A percentile compares a stretch with the other conserved stretches of the same genome.
These are phyloP conservation scores for Chiua virens DNA, from an alignment of 768 basidiomycete species.

Conservation along the genomic window DNA sequence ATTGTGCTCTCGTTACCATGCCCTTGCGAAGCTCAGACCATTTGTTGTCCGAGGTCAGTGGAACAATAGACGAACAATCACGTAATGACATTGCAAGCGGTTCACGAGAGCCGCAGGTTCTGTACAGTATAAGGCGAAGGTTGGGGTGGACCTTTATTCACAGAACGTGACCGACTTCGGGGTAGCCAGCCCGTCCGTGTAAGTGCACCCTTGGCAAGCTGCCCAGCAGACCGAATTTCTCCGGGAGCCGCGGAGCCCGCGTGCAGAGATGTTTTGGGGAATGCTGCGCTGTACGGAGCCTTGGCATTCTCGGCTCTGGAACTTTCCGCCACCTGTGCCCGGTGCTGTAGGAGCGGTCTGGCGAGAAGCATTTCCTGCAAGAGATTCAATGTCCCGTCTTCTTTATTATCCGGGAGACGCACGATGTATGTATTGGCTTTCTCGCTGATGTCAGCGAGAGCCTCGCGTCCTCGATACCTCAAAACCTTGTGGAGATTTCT, in stretches of 20 bases:
- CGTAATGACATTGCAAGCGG: constrained; percentile 1
- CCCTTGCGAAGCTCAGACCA: not conserved
- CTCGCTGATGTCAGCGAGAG: constrained; percentile 46
- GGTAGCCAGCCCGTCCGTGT: constrained; percentile 32
- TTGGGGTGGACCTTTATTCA: constrained; percentile 4
- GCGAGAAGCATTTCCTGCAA: constrained; percentile 67
- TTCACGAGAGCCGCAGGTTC: constrained; percentile 21
- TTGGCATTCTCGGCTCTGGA: constrained; percentile 32
- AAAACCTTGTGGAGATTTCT: constrained; percentile 77
- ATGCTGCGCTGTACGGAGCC: constrained; percentile 20
- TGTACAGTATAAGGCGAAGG: constrained; percentile 20
- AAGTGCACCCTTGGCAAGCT: constrained; percentile 54
- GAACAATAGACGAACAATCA: constrained; percentile 11
- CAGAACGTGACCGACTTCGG: constrained; percentile 16
- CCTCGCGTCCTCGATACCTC: constrained; percentile 52
- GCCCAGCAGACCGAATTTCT: constrained; percentile 54
- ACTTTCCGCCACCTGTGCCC: constrained; percentile 37
- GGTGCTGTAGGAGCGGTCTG: constrained; percentile 53
- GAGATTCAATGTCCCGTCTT: constrained; percentile 5
- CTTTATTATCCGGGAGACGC: constrained; percentile 28
- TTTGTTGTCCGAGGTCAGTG: constrained; percentile 4
- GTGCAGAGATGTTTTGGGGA: constrained; percentile 25
- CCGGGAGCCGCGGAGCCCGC: constrained; percentile 62
- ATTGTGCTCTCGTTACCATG: constrained; percentile 16
- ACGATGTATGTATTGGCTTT: constrained; percentile 71